These are phyloP conservation scores for Cryptococcus sp. DNA, from an alignment of 1,284 basidiomycete genomes.

Conservation along the genomic window DNA sequence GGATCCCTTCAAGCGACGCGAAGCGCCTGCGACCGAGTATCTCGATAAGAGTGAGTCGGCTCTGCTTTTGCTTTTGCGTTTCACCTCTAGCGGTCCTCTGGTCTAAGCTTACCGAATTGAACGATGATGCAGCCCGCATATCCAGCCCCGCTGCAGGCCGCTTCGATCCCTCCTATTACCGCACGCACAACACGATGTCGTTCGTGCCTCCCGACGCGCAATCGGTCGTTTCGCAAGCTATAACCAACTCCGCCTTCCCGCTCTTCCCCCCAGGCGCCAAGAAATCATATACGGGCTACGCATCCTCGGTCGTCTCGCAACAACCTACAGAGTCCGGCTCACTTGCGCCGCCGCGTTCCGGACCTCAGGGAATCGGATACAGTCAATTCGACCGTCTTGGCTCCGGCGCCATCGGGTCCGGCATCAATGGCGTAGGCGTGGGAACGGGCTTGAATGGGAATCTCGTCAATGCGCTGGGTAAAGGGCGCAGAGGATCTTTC, in stretches of 20 bases:
- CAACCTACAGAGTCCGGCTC: slow-evolving; percentile 65
- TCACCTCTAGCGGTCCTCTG: background rate
- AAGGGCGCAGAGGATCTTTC: slow-evolving; percentile 60
- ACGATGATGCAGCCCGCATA: slow-evolving; percentile 58
- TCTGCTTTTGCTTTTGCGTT: background rate
- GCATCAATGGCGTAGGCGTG: background rate
- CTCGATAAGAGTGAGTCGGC: slow-evolving; percentile 36
- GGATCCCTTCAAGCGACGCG: slow-evolving; percentile 87
- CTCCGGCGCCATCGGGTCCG: background rate
- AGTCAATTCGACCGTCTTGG: slow-evolving; percentile 75
- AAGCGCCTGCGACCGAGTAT: slow-evolving; percentile 69
- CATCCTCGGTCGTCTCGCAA: slow-evolving; percentile 86
- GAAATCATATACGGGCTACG: slow-evolving; percentile 72
- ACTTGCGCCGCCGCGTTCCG: slow-evolving; percentile 30
- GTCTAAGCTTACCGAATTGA: background rate
- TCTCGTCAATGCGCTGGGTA: background rate
- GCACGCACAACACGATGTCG: slow-evolving; percentile 88
- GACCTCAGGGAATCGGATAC: slow-evolving; percentile 66
- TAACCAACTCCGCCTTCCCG: slow-evolving; percentile 84
- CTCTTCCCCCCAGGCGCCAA: slow-evolving; percentile 70
- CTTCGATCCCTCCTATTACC: slow-evolving; percentile 92
- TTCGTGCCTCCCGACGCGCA: slow-evolving; percentile 95
- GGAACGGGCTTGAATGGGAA: slow-evolving; percentile 3
- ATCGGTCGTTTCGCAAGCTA: slow-evolving; percentile 86
- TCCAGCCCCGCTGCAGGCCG: slow-evolving; percentile 59